Evolutionary conservation across 108 stramenopile species (phyloP), one percentile per base, ranked within the genome.

Genomic region (Mediolabrus comicus): DNA sequence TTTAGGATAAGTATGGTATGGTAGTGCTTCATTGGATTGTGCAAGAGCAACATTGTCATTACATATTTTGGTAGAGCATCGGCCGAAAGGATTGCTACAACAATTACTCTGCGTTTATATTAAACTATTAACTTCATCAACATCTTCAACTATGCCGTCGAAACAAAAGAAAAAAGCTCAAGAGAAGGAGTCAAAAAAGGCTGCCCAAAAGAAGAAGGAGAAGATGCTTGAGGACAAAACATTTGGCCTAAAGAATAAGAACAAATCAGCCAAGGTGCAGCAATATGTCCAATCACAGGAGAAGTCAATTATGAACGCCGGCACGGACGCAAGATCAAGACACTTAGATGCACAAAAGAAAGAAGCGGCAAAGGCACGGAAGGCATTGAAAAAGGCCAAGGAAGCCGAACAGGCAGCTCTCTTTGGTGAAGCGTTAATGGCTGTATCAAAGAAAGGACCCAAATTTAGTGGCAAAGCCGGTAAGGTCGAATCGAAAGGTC

Each of bases 211-310:
- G 82, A 90, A 96, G 69, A 96, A 96, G 73, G 83, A 87, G 9
- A 81, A 91, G 59, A 56, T 81, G 24, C 75, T 96, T 35, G 91
- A 91, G 25, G 92, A 96, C 71, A 87, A 85, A 68, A 96, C 95
- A 9, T 96, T 96, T 65, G 95, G 95, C 3, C 76, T 95, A 39
- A 95, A 95, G 64, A 95, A 95, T 64, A 95, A 95, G 69, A 95
- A 92, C 75, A 95, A 95, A 52, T 89, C 86, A 6, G 76, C 86
- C 62, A 89, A 87, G 62, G 92, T 93, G 0, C 89, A 91, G 59
- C 57, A 63, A 24, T 79, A 75, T 39, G 70, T 91, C 54, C 36
- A 89, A 60, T 67, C 75, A 5, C 75, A 83, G 2, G 68, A 73
- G 34, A 84, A 74, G 28, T 75, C 69, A 59, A 87, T 93, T 10